These are phyloP conservation scores for Orbilia quercus DNA, from an alignment of 2,329 filamentous ascomycete species.

Conservation along the genomic window DNA sequence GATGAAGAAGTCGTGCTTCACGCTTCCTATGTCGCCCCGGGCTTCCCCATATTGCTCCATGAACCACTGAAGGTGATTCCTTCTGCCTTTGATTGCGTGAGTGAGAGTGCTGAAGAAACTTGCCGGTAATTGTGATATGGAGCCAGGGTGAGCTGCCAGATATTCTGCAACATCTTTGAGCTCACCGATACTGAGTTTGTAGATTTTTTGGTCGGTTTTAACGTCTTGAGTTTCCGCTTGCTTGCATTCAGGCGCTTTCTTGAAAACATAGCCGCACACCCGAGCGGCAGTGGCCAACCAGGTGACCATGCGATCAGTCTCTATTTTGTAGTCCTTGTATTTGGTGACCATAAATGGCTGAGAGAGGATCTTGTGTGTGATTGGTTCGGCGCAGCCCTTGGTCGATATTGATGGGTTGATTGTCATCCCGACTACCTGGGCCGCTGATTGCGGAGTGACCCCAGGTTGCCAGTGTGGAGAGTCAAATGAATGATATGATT, in stretches of 20 bases:
- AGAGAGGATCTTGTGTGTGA: neutral
- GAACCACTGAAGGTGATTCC: neutral
- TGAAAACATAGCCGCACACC: slow-evolving; percentile 3
- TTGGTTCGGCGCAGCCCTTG: neutral
- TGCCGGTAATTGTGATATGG: neutral
- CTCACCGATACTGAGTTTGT: slow-evolving; percentile 7
- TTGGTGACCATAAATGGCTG: neutral
- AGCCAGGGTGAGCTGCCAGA: neutral
- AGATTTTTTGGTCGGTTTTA: neutral
- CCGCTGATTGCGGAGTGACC: no score
- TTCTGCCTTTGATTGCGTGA: slow-evolving; percentile 1
- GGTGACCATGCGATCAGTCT: slow-evolving; percentile 4
- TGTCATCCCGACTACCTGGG: neutral
- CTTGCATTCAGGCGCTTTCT: no score
- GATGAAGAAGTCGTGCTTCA: slow-evolving; percentile 6
- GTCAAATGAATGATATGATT: no score
- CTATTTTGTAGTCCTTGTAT: slow-evolving; percentile 8
- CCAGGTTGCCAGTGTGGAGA: no score
- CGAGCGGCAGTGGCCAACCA: neutral
- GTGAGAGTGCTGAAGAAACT: slow-evolving; percentile 5
- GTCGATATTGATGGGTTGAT: neutral
- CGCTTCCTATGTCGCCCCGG: neutral
- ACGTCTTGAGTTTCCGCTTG: neutral
- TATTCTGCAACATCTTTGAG: slow-evolving; percentile 10
- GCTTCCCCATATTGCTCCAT: neutral